These are phyloP conservation scores for Striga hermonthica DNA, from an alignment of 305 asterid genomes.

Conservation along the genomic window DNA sequence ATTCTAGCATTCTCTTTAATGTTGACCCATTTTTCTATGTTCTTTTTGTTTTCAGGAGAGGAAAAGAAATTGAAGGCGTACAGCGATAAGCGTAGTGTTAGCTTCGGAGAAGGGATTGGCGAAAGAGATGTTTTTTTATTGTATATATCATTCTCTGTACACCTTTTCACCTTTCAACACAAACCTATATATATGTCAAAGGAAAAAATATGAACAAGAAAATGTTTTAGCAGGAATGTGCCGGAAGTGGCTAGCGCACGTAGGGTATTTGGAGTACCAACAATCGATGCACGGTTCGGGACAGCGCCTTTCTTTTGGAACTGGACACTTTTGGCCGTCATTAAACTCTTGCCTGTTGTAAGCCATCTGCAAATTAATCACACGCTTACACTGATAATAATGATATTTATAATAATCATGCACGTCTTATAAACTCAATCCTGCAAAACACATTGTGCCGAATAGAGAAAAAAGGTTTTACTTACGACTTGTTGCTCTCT, in stretches of 20 bases:
- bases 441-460: neutral
- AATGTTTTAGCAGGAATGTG: slow-evolving; percentile 35
- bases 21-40: too few relatives aligned
- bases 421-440: too few relatives aligned
- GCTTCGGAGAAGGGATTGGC: slow-evolving; percentile 55
- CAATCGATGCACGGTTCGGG: slow-evolving; percentile 60
- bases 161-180: neutral
- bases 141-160: slow-evolving; percentile 36
- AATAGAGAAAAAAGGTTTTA: too few relatives aligned
- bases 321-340: slow-evolving; percentile 54
- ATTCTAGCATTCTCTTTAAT: too few relatives aligned
- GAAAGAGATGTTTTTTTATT: slow-evolving; percentile 49
- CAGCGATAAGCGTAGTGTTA: slow-evolving; percentile 51
- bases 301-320: slow-evolving; percentile 61
- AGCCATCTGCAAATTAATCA: slow-evolving; percentile 1
- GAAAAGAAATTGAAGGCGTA: slow-evolving; percentile 47
- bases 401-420: too few relatives aligned
- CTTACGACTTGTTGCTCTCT: neutral
- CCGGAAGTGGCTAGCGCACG: slow-evolving; percentile 50
- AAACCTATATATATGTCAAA: neutral
- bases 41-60: slow-evolving; percentile 32
- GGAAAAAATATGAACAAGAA: neutral
- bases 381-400: neutral
- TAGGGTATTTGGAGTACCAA: slow-evolving; percentile 46
- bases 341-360: slow-evolving; percentile 45